Evolutionary conservation across 2,329 filamentous ascomycete species (phyloP).

Genomic region (Alternaria sp.): DNA sequence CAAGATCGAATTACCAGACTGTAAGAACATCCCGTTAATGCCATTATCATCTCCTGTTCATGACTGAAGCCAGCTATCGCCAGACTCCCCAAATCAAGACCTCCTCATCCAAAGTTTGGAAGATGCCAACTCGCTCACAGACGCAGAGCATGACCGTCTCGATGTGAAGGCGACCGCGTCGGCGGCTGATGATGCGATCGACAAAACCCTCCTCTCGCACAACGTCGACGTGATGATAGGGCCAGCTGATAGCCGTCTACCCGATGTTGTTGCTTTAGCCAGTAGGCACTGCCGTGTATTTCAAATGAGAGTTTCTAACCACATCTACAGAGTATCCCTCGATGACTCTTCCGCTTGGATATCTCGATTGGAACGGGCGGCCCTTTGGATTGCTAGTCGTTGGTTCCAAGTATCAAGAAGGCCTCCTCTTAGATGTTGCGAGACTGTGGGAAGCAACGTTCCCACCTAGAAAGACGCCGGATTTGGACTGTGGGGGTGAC

Average conservation of each 20-base stretch:
- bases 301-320: no score
- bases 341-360: neutral
- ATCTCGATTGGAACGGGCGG: neutral
- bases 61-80: accelerated
- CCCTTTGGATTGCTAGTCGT: neutral
- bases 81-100: neutral
- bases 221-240: neutral
- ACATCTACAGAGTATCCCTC: neutral
- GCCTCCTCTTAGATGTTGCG: accelerated
- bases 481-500: no score
- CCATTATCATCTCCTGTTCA: accelerated
- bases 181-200: neutral
- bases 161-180: neutral
- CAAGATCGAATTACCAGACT: neutral
- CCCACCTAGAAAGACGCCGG: no score
- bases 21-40: accelerated
- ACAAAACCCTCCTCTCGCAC: no score
- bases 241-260: neutral
- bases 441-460: no score
- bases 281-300: neutral
- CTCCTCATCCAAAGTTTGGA: neutral
- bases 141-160: neutral
- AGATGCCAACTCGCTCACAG: neutral
- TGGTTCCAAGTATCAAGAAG: neutral
- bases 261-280: neutral